These are phyloP conservation scores for Raffaelea arxii DNA, from an alignment of 2,329 filamentous ascomycete species.

Conservation along the genomic window DNA sequence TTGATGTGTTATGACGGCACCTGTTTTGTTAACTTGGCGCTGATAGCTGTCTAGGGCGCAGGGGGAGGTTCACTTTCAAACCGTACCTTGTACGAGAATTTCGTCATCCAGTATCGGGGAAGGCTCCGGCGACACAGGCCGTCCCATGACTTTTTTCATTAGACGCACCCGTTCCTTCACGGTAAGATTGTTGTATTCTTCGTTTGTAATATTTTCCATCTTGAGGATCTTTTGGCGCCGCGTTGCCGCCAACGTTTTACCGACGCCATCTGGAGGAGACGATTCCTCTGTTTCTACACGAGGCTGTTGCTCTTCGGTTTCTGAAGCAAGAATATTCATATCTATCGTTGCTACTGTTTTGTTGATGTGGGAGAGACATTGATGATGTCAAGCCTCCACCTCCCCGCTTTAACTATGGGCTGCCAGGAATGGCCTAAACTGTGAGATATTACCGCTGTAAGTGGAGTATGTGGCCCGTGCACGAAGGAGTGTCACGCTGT, in stretches of 20 bases:
- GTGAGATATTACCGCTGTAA: too few species aligned
- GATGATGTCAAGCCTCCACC: too few species aligned
- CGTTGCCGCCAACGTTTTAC: not conserved
- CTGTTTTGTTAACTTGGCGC: not conserved
- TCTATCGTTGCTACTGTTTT: too few species aligned
- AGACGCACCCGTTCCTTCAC: not conserved
- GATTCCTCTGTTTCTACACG: not conserved
- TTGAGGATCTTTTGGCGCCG: not conserved
- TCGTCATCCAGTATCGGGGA: not conserved
- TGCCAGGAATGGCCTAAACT: too few species aligned
- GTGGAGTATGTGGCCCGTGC: too few species aligned
- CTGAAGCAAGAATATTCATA: too few species aligned
- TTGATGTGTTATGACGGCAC: constrained; percentile 12
- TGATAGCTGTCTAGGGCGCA: not conserved
- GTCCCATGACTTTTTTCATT: not conserved
- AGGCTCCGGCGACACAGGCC: not conserved
- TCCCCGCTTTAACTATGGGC: too few species aligned
- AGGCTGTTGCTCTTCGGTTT: not conserved
- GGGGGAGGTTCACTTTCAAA: too few species aligned
- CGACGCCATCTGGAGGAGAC: not conserved
- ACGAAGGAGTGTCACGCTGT: too few species aligned
- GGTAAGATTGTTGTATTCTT: not conserved
- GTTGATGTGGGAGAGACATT: too few species aligned
- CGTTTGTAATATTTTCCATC: not conserved
- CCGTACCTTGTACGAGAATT: not conserved